Percentiles rank a stretch among this genome's conserved stretches.
phyloP scores from a whole-genome alignment of 1,139 yeast genomes.

The Kluyveromyces sp. region DNA sequence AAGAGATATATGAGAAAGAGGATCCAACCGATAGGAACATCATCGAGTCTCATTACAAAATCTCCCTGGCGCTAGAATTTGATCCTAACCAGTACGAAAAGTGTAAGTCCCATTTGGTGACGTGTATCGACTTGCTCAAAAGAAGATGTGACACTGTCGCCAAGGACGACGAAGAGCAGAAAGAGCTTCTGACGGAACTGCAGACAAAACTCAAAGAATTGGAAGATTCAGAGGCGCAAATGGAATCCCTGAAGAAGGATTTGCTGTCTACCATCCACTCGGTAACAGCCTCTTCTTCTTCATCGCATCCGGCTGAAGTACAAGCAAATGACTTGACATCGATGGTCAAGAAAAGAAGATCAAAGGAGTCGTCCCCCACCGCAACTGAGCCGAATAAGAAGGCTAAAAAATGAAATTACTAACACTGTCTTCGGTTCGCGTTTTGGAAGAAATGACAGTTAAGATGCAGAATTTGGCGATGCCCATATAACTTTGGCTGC shows the following conservation, averaged over 20 bases:
- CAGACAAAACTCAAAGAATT: constrained; percentile 14
- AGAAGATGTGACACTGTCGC: constrained; percentile 17
- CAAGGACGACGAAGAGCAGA: constrained; percentile 10
- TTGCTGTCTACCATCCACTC: constrained; percentile 42
- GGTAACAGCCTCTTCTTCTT: constrained; percentile 14
- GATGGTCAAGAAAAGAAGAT: constrained; percentile 44
- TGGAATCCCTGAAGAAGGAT: constrained; percentile 32
- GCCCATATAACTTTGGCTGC: too few species aligned
- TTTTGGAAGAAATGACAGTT: too few species aligned
- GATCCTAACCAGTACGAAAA: constrained; percentile 24
- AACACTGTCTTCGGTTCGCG: too few species aligned
- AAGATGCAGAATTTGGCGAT: too few species aligned
- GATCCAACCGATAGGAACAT: constrained; percentile 41
- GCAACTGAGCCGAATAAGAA: neutral
- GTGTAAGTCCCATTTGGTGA: constrained; percentile 43
- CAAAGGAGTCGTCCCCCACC: neutral
- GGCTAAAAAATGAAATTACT: neutral
- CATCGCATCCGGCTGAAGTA: constrained; percentile 11
- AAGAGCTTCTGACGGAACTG: constrained; percentile 11
- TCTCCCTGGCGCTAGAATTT: constrained; percentile 76
- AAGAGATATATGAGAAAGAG: constrained; percentile 29
- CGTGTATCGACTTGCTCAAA: constrained; percentile 58
- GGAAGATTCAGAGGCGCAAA: constrained; percentile 24
- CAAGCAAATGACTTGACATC: constrained; percentile 50
- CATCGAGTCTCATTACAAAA: constrained; percentile 76